Evolutionary conservation across 805 yeast species (phyloP).

Genomic region (Candida palmyrensis): DNA sequence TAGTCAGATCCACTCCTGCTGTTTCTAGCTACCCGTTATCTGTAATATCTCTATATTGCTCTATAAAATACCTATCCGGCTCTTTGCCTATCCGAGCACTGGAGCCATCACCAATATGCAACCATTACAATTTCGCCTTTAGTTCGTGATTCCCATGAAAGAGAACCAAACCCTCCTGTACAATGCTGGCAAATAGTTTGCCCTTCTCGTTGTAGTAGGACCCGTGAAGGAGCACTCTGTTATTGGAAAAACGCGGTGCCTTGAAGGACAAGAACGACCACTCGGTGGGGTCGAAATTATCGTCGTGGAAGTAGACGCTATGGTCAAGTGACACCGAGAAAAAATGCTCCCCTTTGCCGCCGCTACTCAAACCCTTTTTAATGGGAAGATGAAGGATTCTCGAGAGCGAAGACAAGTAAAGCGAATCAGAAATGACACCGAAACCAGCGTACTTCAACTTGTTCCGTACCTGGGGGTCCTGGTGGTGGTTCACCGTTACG

Average conservation of each 20-base stretch:
- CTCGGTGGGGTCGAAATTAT: slow-evolving; percentile 26
- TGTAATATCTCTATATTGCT: no score
- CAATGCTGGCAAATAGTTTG: slow-evolving; percentile 24
- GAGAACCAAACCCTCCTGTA: slow-evolving; percentile 31
- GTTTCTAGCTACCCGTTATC: no score
- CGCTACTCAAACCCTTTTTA: slow-evolving; percentile 11
- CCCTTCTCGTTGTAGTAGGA: slow-evolving; percentile 26
- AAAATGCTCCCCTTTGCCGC: slow-evolving; percentile 21
- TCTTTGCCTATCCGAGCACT: no score
- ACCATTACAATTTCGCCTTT: slow-evolving; percentile 15
- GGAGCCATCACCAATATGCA: no score
- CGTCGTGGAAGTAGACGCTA: slow-evolving; percentile 31
- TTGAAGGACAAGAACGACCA: slow-evolving; percentile 26
- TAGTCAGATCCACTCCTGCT: no score
- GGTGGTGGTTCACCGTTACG: slow-evolving; percentile 5
- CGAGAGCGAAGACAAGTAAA: slow-evolving; percentile 24
- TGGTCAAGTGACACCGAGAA: slow-evolving; percentile 32
- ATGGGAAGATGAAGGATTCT: slow-evolving; percentile 24
- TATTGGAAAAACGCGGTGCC: slow-evolving; percentile 25
- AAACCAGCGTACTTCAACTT: slow-evolving; percentile 25
- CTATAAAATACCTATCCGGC: no score
- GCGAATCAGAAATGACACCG: slow-evolving; percentile 29
- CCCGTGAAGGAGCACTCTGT: slow-evolving; percentile 25
- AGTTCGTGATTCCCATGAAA: slow-evolving; percentile 15
- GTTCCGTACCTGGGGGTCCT: no score